A percentile compares a stretch with the other conserved stretches of the same genome.
Evolutionary conservation across 345 rosid genomes (phyloP).

Genomic region (Mercurialis annua): DNA sequence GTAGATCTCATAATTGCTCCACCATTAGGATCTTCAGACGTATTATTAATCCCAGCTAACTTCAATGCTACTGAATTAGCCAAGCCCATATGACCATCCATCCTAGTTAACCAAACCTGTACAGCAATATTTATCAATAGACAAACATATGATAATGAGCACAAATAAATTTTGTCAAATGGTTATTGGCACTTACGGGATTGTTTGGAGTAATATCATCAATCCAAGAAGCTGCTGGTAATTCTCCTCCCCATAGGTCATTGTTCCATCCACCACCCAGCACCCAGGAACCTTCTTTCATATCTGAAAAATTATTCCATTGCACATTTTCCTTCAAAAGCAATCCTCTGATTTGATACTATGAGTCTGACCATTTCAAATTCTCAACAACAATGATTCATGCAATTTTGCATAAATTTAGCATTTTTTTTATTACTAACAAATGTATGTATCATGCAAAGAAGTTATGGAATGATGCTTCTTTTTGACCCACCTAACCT

Average conservation of each 20-base stretch:
- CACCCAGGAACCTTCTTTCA: slow-evolving; percentile 68
- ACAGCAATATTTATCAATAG: slow-evolving; percentile 10
- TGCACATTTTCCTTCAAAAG: neutral
- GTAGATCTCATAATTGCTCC: slow-evolving; percentile 58
- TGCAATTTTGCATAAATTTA: neutral
- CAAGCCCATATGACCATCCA: slow-evolving; percentile 93
- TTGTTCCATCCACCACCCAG: slow-evolving; percentile 98
- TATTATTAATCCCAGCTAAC: slow-evolving; percentile 55
- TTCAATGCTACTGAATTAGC: slow-evolving; percentile 77
- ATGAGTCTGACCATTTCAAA: neutral
- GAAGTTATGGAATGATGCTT: neutral
- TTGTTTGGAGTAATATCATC: slow-evolving; percentile 66
- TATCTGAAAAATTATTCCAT: slow-evolving; percentile 32
- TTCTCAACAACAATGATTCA: neutral
- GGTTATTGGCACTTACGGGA: slow-evolving; percentile 52
- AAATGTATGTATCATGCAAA: neutral
- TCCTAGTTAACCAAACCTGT: slow-evolving; percentile 82
- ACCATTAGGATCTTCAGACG: slow-evolving; percentile 62
- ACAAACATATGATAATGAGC: neutral
- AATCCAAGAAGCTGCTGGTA: slow-evolving; percentile 75
- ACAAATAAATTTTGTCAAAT: neutral
- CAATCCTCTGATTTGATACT: neutral
- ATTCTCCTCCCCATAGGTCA: slow-evolving; percentile 93
- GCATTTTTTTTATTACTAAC: neutral
- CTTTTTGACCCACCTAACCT: neutral